phyloP scores from a whole-genome alignment of 768 basidiomycete species.

The Boletus bicolor region DNA sequence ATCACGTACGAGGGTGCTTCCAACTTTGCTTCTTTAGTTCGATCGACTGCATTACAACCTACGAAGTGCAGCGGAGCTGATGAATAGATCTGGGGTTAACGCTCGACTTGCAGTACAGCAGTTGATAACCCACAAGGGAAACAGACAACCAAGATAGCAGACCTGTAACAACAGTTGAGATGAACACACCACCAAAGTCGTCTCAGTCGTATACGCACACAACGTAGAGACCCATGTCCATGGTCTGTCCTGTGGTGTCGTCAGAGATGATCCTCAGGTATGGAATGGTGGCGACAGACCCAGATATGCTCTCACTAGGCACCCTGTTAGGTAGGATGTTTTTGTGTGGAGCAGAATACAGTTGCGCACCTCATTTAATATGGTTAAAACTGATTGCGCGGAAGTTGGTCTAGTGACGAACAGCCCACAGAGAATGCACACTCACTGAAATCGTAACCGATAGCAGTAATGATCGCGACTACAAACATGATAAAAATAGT shows the following conservation, averaged over 20 bases:
- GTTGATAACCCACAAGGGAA: too few relatives aligned
- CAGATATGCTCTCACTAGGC: neutral
- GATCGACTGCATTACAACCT: too few relatives aligned
- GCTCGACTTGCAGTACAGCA: neutral
- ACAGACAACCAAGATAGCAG: too few relatives aligned
- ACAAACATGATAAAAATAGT: neutral
- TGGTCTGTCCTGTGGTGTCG: neutral
- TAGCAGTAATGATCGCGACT: too few relatives aligned
- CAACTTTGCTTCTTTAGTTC: too few relatives aligned
- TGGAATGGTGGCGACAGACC: too few relatives aligned
- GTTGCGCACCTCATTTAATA: neutral
- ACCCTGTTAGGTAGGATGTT: neutral
- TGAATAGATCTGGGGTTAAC: neutral
- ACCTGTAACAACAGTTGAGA: too few relatives aligned
- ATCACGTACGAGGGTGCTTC: neutral
- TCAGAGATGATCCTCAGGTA: too few relatives aligned
- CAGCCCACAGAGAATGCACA: neutral
- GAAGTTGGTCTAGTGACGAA: neutral
- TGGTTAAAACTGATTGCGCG: neutral
- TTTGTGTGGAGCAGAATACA: neutral
- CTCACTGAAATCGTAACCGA: neutral
- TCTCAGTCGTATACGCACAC: neutral
- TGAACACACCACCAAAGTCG: too few relatives aligned
- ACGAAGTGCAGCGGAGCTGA: neutral
- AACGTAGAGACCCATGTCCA: too few relatives aligned